Evolutionary conservation across 192 early-diverging fungal species (phyloP).

Genomic region (Backusella tarrabulga): DNA sequence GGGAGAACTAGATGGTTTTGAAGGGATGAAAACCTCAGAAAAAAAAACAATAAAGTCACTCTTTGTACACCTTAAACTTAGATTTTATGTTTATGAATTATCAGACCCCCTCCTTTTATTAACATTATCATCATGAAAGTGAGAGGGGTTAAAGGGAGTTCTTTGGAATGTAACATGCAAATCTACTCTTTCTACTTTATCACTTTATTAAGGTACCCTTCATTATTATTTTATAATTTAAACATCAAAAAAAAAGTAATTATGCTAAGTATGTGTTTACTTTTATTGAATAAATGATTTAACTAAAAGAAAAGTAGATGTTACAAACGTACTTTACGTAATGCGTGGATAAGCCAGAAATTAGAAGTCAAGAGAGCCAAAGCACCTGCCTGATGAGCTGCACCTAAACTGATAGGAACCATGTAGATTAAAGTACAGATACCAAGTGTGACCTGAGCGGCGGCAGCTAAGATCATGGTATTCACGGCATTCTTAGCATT

Average conservation of each 20-base stretch:
- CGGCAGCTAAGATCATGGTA: constrained; percentile 68
- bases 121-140: background rate
- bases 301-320: background rate
- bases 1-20: background rate
- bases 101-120: background rate
- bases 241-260: background rate
- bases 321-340: constrained; percentile 52
- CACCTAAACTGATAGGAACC: constrained; percentile 90
- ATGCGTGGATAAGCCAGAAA: constrained; percentile 72
- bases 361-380: constrained; percentile 81
- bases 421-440: constrained; percentile 90
- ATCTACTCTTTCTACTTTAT: background rate
- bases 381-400: constrained; percentile 93
- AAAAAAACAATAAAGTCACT: background rate
- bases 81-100: background rate
- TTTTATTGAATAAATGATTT: background rate
- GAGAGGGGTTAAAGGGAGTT: background rate
- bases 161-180: background rate
- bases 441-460: constrained; percentile 83
- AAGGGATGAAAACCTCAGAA: background rate
- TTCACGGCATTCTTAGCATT: constrained; percentile 68
- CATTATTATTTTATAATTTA: background rate
- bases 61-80: background rate
- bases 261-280: background rate
- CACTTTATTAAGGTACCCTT: background rate